A percentile compares a stretch with the other conserved stretches of the same genome.
These are phyloP conservation scores for Carex parvula DNA, from an alignment of 176 grass and related monocot genomes.

Conservation along the genomic window DNA sequence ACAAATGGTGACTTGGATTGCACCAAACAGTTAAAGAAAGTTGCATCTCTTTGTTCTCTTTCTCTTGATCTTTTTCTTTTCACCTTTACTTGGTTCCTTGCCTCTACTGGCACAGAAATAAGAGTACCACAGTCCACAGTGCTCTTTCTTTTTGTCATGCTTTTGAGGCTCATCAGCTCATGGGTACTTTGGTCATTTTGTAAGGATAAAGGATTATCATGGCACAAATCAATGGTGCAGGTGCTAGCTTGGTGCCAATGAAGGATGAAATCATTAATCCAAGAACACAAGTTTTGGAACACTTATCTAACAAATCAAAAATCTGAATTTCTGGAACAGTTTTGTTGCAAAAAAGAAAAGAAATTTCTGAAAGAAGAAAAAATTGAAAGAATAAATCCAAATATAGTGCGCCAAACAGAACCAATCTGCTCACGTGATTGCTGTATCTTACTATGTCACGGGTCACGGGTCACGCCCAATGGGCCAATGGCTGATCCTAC, in stretches of 20 bases:
- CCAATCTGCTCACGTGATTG: slow-evolving; percentile 13
- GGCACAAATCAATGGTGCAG: slow-evolving; percentile 13
- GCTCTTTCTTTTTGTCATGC: not conserved
- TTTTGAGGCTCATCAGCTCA: not conserved
- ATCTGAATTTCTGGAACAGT: not conserved
- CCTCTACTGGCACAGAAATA: not conserved
- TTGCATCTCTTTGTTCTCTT: slow-evolving; percentile 10
- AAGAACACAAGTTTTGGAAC: too few relatives aligned
- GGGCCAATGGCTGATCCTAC: not conserved
- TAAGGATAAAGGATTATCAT: slow-evolving; percentile 23
- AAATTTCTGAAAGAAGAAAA: not conserved
- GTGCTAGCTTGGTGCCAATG: not conserved
- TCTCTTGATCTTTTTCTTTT: not conserved
- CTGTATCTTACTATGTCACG: not conserved
- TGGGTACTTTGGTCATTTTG: slow-evolving; percentile 11
- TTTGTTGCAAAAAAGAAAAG: not conserved
- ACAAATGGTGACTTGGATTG: slow-evolving; percentile 4
- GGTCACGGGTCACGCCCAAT: not conserved
- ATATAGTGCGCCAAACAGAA: not conserved
- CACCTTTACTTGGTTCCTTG: not conserved
- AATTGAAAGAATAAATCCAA: slow-evolving; percentile 12
- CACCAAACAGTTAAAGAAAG: slow-evolving; percentile 4
- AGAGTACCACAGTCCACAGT: not conserved
- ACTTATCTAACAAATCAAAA: too few relatives aligned
- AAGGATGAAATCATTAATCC: too few relatives aligned